These are phyloP conservation scores for Neonectria faginata DNA, from an alignment of 2,329 filamentous ascomycete genomes.

Conservation along the genomic window DNA sequence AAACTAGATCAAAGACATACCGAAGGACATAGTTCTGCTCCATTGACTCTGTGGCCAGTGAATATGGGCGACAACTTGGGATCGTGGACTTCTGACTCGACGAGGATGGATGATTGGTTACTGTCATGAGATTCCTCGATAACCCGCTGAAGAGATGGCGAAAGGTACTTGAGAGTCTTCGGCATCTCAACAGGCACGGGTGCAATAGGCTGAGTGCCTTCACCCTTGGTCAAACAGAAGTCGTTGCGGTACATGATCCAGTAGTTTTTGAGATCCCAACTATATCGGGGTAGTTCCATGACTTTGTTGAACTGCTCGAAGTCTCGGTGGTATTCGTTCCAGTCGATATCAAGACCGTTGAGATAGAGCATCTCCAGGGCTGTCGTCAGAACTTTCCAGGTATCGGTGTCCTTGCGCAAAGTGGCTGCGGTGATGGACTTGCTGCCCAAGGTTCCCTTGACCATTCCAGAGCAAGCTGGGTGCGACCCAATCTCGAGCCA, in stretches of 20 bases:
- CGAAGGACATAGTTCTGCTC: slow-evolving; percentile 36
- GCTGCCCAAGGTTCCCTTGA: slow-evolving; percentile 69
- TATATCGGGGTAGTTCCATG: slow-evolving; percentile 74
- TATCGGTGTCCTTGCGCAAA: slow-evolving; percentile 71
- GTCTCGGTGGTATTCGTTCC: slow-evolving; percentile 73
- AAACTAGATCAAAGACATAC: slow-evolving; percentile 47
- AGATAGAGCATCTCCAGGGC: slow-evolving; percentile 69
- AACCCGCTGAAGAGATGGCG: slow-evolving; percentile 38
- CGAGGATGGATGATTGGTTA: slow-evolving; percentile 24
- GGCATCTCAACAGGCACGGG: neutral
- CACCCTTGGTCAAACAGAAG: slow-evolving; percentile 76
- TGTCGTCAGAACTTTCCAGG: slow-evolving; percentile 72
- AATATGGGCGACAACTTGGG: slow-evolving; percentile 28
- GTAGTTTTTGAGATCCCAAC: slow-evolving; percentile 80
- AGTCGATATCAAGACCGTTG: slow-evolving; percentile 72
- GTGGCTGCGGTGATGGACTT: slow-evolving; percentile 67
- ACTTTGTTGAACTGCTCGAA: slow-evolving; percentile 59
- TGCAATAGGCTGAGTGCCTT: slow-evolving; percentile 30
- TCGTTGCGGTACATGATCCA: slow-evolving; percentile 74
- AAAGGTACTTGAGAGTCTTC: slow-evolving; percentile 29
- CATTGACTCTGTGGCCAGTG: slow-evolving; percentile 38
- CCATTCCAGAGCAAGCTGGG: slow-evolving; percentile 71
- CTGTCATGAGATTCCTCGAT: slow-evolving; percentile 32
- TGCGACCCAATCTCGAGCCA: slow-evolving; percentile 79
- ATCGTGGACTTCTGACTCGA: slow-evolving; percentile 36